Base-by-base conservation (phyloP, 352 stramenopile genomes). In the Phytophthora palmivora region DNA sequence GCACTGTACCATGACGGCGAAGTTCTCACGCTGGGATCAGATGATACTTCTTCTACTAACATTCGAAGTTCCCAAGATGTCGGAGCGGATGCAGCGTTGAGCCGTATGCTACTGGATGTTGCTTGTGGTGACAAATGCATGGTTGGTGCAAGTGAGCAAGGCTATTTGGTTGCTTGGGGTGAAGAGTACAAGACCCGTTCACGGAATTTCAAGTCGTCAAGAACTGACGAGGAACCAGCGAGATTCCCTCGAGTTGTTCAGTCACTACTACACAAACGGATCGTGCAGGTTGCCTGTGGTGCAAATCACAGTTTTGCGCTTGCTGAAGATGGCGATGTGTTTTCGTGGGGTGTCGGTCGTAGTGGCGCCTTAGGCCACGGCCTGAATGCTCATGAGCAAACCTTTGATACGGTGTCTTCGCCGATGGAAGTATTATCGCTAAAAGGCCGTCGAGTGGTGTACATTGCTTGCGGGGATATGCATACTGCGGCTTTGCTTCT, bases 91-190 rank as follows among this genome's bases (percentile, higher is more conserved):
- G 64, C 65, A 1, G 79, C 75, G 26, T 63, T 89, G 19, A 79
- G 73, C 38, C 73, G 71, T 8, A 86, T 89, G 77, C 60, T 94
- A 6, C 57, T 78, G 2, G 75, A 89, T 39, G 58, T 92, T 2
- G 76, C 72, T n/a, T 85, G 81, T 22, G 84, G 87, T 0, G 75
- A 83, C 46, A 61, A 72, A 16, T 84, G 92, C 51, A 55, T 83
- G 3, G 72, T 83, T 5, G 87, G 78, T 22, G 61, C 85, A 39
- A 92, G 81, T 2, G 84, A 95, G 59, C 82, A 90, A 33, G 84
- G 83, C 15, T 89, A 91, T 63, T 32, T 92, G 30, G 61, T 93
- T 30, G 79, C 78, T n/a, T 95, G 81, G 82, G 87, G 87, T n/a
- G 69, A 84, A n/a, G 72, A 71, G 8, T 52, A 59, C 3, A 63